These are phyloP conservation scores for Neopestalotiopsis sp. DNA, from an alignment of 2,329 filamentous ascomycete genomes.

Conservation along the genomic window DNA sequence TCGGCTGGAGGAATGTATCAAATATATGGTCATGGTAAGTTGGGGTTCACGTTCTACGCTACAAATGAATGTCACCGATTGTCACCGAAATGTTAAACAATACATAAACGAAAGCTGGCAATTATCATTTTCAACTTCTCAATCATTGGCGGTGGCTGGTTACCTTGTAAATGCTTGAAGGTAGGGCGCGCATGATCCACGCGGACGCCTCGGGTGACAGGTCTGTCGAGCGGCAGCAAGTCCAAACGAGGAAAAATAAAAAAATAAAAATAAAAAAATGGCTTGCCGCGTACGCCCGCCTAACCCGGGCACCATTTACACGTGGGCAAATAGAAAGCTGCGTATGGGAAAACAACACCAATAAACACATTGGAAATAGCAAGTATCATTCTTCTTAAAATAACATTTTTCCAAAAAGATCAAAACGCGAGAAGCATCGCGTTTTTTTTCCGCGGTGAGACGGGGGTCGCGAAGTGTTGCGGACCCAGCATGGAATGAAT, in stretches of 20 bases:
- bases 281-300: not conserved
- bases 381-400: not conserved
- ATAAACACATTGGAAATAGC: not conserved
- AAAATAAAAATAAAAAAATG: not conserved
- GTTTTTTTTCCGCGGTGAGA: slow-evolving; percentile 8
- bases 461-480: slow-evolving; percentile 15
- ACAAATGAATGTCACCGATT: not conserved
- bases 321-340: not conserved
- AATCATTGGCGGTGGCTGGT: not conserved
- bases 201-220: slow-evolving; percentile 9
- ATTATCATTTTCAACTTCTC: not conserved
- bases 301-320: not conserved
- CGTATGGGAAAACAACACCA: not conserved
- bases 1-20: no score
- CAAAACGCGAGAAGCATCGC: not conserved
- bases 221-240: slow-evolving; percentile 2
- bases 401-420: not conserved
- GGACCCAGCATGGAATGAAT: slow-evolving; percentile 16
- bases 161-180: not conserved
- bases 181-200: slow-evolving; percentile 15
- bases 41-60: no score
- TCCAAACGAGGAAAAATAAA: not conserved
- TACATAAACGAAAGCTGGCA: not conserved
- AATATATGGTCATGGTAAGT: no score
- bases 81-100: not conserved